Evolutionary conservation across 148 eudicot genomes (phyloP).

Genomic region (Pouteria glomerata): DNA sequence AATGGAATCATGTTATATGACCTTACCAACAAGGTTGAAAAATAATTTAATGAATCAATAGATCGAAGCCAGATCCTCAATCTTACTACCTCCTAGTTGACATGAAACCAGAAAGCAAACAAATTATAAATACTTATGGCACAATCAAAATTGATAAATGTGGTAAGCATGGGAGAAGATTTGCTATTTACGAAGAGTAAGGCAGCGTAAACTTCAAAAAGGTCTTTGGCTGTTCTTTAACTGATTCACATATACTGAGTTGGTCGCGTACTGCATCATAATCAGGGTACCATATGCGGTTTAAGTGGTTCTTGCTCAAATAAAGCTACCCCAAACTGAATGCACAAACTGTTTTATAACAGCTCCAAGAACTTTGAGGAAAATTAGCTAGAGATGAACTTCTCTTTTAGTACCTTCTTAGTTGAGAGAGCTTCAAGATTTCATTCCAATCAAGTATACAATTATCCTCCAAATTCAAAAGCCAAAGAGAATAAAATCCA

Average conservation of each 20-base stretch:
- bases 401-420: constrained; percentile 45
- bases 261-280: constrained; percentile 20
- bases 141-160: constrained; percentile 1
- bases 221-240: constrained; percentile 27
- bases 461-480: constrained; percentile 82
- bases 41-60: constrained; percentile 69
- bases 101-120: constrained; percentile 13
- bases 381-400: background rate
- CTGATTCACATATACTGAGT: constrained; percentile 17
- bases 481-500: constrained; percentile 62
- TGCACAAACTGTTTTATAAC: constrained; percentile 5
- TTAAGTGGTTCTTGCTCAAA: constrained; percentile 69
- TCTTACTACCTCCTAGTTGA: constrained; percentile 67
- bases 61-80: constrained; percentile 67
- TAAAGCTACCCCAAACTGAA: constrained; percentile 81
- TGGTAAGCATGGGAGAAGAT: background rate
- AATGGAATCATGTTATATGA: background rate
- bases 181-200: constrained; percentile 60
- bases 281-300: constrained; percentile 50
- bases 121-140: constrained; percentile 5
- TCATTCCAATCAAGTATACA: constrained; percentile 78
- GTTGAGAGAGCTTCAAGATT: constrained; percentile 63
- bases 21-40: constrained; percentile 63
- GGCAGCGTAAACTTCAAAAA: constrained; percentile 62
- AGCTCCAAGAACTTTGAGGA: background rate